Evolutionary conservation across 129 eudicot genomes (phyloP), one percentile per base, ranked within the genome.

Genomic region (Cynara cardunculus): DNA sequence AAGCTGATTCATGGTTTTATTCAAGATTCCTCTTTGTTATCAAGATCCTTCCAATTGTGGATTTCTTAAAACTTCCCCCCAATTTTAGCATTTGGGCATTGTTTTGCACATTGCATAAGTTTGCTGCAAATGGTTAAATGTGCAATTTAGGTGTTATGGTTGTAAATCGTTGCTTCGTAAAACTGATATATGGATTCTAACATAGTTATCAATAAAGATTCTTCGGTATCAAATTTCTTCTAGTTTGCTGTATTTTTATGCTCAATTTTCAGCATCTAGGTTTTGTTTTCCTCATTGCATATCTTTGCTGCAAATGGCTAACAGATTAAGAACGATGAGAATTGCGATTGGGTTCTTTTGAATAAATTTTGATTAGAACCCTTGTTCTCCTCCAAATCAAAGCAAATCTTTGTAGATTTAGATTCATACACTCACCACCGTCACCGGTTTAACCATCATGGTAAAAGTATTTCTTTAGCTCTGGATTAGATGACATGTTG

Each of bases 1-100:
- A 76, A 69, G 74, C 28, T 62, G 34, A 71, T 82, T 25, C 31
- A 34, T 72, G 66, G 68, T 69, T 69, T 53, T 44, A 41, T 72
- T 77, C 84, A 81, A 74, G 80, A 81, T 81, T 66, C 79, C 69
- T 72, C 32, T 62, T 35, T 69, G 22, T 44, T 69, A 8, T 30
- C 69, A 79, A 41, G 69, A 66, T 74, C 25, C n/a, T 37, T 19
- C 67, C 6, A 9, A 19, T 39, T 66, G 62, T 39, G 22, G 68
- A 59, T 69, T 49, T 44, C 75, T 25, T 25, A 41, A 24, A 11
- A 46, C 27, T 62, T 69, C 46, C 49, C 13, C 53, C 7, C 9
- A 62, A 2, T 34, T 72, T 62, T 80, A 44, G 64, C 66, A 25
- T 62, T 7, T 19, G 77, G 59, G 69, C 62, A 14, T 32, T 21